Conservation (phyloP, 257 asterid genomes). For the Gardenia jasminoides region DNA sequence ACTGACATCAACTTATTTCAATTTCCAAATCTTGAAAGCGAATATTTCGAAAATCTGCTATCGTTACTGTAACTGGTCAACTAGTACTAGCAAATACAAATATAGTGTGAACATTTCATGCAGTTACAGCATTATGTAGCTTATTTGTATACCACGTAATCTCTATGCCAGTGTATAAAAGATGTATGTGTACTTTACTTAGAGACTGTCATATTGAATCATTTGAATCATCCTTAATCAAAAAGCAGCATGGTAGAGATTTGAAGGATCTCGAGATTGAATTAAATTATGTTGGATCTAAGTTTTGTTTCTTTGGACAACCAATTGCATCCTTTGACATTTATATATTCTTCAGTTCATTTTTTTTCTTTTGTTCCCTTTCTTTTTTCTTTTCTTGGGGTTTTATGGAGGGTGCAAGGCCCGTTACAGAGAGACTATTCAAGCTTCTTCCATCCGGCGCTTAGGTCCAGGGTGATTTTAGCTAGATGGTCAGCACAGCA, state of each 20-base stretch:
- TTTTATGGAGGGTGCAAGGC: no score
- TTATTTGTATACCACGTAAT: background rate
- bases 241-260: background rate
- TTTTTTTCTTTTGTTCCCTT: no score
- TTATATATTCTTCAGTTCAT: no score
- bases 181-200: no score
- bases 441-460: no score
- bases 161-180: background rate
- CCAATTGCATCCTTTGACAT: background rate
- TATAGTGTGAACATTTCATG: background rate
- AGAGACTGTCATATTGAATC: background rate
- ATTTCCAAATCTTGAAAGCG: slow-evolving; percentile 57
- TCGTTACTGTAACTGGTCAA: slow-evolving; percentile 27
- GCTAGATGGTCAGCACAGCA: no score
- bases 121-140: background rate
- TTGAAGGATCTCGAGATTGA: background rate
- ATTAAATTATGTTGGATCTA: no score
- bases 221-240: background rate
- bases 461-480: no score
- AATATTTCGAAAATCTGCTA: slow-evolving; percentile 57
- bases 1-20: slow-evolving; percentile 37
- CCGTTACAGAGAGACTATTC: no score
- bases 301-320: background rate
- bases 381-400: no score
- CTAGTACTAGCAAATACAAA: no score